A percentile compares a stretch with the other conserved stretches of the same genome.
Conservation (phyloP, 169 alveolate genomes). For the Plasmodium blacklocki region DNA sequence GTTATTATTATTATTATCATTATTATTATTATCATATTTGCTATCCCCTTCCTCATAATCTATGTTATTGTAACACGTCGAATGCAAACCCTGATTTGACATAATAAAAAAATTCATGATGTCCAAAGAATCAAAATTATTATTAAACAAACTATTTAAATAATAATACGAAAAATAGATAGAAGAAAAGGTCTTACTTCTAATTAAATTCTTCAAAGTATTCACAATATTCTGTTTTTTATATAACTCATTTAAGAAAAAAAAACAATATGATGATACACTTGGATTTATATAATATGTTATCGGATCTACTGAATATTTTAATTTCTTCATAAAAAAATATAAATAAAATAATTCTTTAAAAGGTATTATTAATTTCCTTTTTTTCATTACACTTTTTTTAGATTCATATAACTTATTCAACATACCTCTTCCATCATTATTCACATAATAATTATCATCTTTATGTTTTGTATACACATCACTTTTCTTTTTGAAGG, state of each 20-base stretch:
- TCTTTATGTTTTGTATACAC: neutral
- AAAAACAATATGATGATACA: constrained; percentile 56
- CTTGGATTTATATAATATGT: constrained; percentile 69
- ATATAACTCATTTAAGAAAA: constrained; percentile 53
- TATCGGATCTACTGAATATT: constrained; percentile 68
- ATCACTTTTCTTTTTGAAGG: neutral
- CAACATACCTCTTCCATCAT: neutral
- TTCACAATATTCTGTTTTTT: neutral
- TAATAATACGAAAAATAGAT: constrained; percentile 28
- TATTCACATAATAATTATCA: neutral
- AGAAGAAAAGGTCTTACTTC: constrained; percentile 45
- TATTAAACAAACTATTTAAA: constrained; percentile 29
- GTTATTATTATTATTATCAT: constrained; percentile 5
- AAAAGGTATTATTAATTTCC: constrained; percentile 43
- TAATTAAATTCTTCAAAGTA: constrained; percentile 25
- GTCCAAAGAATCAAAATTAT: constrained; percentile 17
- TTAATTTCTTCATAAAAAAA: constrained; percentile 72
- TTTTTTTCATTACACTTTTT: constrained; percentile 12
- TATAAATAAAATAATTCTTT: constrained; percentile 68
- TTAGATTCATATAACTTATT: neutral
- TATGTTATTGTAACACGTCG: constrained; percentile 16
- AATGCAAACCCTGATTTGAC: constrained; percentile 31
- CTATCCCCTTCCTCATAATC: neutral
- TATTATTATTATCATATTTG: neutral
- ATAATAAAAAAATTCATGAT: constrained; percentile 53